phyloP scores from a whole-genome alignment of 2,329 filamentous ascomycete genomes.

The Thelonectria discophora region DNA sequence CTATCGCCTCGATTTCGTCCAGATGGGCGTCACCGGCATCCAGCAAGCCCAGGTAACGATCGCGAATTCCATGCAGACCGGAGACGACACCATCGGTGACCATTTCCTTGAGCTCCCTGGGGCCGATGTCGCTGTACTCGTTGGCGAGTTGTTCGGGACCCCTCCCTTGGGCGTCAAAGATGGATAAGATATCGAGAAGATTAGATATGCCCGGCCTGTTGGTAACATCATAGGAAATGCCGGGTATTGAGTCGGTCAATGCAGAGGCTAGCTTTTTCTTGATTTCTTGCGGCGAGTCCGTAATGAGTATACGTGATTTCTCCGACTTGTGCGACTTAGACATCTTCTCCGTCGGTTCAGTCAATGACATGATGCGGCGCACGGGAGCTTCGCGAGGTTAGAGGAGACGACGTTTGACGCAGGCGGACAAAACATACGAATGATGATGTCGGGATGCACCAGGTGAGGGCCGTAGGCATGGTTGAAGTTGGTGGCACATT shows the following conservation, averaged over 20 bases:
- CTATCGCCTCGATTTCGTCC: constrained; percentile 65
- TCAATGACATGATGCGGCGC: constrained; percentile 89
- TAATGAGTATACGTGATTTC: constrained; percentile 83
- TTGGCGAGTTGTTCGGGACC: constrained; percentile 53
- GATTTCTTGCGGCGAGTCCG: constrained; percentile 72
- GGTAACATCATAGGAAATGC: constrained; percentile 76
- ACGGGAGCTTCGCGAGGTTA: constrained; percentile 67
- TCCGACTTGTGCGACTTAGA: constrained; percentile 83
- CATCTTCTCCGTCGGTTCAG: constrained; percentile 84
- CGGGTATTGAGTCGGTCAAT: constrained; percentile 75
- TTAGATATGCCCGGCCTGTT: constrained; percentile 86
- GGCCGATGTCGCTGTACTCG: constrained; percentile 49
- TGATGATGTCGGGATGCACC: constrained; percentile 72
- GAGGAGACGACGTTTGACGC: background rate
- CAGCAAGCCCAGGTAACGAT: constrained; percentile 64
- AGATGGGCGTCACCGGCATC: constrained; percentile 59
- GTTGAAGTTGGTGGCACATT: constrained; percentile 90
- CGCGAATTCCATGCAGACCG: constrained; percentile 63
- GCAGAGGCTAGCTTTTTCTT: constrained; percentile 74
- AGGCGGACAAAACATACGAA: constrained; percentile 61
- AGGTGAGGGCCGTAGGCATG: constrained; percentile 72
- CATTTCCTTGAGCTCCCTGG: constrained; percentile 56
- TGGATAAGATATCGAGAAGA: constrained; percentile 80
- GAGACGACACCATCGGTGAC: constrained; percentile 66
- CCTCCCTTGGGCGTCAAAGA: constrained; percentile 63